A percentile compares a stretch with the other conserved stretches of the same genome.
Conservation (phyloP, 1,139 yeast genomes). For the Hemisphaericaspora xylofermentans region DNA sequence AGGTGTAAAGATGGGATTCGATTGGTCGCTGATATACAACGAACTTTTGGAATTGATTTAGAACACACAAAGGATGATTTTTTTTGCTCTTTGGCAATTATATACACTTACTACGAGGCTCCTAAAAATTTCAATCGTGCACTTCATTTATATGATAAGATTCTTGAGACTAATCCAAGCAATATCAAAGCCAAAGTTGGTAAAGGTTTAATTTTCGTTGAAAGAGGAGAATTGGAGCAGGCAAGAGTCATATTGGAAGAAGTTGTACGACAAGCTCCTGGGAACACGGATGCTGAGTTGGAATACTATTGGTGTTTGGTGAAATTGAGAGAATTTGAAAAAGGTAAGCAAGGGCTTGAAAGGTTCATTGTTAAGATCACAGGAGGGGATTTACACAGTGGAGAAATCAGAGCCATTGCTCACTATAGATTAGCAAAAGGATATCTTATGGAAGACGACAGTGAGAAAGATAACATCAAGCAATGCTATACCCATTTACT, state of each 20-base stretch:
- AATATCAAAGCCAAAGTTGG: conserved; percentile 73
- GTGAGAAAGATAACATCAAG: conserved; percentile 30
- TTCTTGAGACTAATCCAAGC: conserved; percentile 44
- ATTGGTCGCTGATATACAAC: conserved; percentile 48
- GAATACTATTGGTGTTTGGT: conserved; percentile 83
- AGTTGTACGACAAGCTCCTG: conserved; percentile 52
- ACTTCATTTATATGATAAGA: conserved; percentile 62
- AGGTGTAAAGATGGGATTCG: conserved; percentile 63
- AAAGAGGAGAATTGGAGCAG: conserved; percentile 53
- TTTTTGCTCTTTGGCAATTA: conserved; percentile 66
- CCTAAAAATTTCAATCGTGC: conserved; percentile 86
- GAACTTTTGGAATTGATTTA: conserved; percentile 48
- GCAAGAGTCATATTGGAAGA: conserved; percentile 54
- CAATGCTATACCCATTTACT: conserved; percentile 54
- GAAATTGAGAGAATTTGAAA: conserved; percentile 46
- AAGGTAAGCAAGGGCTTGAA: conserved; percentile 55
- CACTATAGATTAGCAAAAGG: conserved; percentile 77
- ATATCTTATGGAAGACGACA: conserved; percentile 25
- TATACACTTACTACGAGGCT: conserved; percentile 82
- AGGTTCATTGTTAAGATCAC: conserved; percentile 41
- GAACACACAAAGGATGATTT: conserved; percentile 57
- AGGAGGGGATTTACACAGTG: conserved; percentile 53
- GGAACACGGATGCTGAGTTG: conserved; percentile 58
- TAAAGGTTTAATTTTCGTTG: conserved; percentile 73
- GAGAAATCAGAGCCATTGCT: conserved; percentile 57